Evolutionary conservation across 305 asterid genomes (phyloP).

Genomic region (Striga hermonthica): DNA sequence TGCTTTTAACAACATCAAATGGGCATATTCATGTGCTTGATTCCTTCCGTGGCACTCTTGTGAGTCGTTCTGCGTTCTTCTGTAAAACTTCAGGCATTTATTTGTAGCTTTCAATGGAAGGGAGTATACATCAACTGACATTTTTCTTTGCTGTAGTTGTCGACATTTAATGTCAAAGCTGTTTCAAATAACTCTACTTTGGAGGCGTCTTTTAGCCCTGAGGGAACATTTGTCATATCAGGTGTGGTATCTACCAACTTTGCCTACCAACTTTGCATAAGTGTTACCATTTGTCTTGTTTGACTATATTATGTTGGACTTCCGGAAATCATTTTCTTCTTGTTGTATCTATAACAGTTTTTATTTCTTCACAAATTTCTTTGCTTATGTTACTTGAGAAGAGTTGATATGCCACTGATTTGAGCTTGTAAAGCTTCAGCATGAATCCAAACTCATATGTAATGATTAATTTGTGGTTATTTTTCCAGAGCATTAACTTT

Average conservation of each 20-base stretch:
- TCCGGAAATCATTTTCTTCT: background rate
- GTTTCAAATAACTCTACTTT: conserved; percentile 70
- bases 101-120: conserved; percentile 9
- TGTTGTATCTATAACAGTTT: conserved; percentile 10
- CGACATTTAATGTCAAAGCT: conserved; percentile 79
- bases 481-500: conserved; percentile 11
- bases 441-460: conserved; percentile 3
- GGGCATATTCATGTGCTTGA: conserved; percentile 93
- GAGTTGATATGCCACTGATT: background rate
- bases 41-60: conserved; percentile 85
- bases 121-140: conserved; percentile 15
- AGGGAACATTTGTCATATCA: conserved; percentile 88
- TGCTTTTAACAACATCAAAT: conserved; percentile 83
- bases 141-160: conserved; percentile 48
- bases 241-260: conserved; percentile 38
- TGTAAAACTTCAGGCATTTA: background rate
- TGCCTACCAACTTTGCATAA: conserved; percentile 13
- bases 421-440: conserved; percentile 1
- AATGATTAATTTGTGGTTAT: background rate
- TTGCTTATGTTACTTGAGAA: background rate
- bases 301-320: conserved; percentile 18
- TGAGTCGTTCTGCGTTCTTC: conserved; percentile 46
- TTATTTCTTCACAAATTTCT: background rate
- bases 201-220: conserved; percentile 98
- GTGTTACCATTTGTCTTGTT: conserved; percentile 11